A percentile compares a stretch with the other conserved stretches of the same genome.
phyloP scores from a whole-genome alignment of 177 flowering plant genomes.

The Vitis hybrid region DNA sequence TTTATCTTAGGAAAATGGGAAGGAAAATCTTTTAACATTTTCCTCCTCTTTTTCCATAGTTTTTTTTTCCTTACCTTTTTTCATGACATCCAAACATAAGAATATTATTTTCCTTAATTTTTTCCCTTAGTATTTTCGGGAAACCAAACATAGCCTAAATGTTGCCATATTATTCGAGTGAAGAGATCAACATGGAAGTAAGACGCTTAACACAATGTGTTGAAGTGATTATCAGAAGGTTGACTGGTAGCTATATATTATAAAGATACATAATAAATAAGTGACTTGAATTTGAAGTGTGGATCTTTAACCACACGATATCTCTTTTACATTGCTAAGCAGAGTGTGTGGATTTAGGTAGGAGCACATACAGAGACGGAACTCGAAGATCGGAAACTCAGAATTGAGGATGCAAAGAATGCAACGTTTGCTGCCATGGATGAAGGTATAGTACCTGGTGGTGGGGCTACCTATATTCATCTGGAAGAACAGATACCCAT shows the following conservation, averaged over 20 bases:
- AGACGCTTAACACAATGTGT: no score
- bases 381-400: conserved; percentile 85
- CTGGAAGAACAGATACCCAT: conserved; percentile 51
- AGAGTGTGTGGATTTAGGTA: conserved; percentile 47
- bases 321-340: not conserved
- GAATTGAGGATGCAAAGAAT: conserved; percentile 91
- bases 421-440: conserved; percentile 89
- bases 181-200: no score
- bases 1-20: no score
- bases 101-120: no score
- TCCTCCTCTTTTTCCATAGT: no score
- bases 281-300: not conserved
- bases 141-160: no score
- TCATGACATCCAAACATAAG: no score
- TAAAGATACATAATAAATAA: not conserved
- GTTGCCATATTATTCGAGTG: no score
- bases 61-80: no score
- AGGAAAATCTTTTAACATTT: no score
- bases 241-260: not conserved
- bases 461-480: conserved; percentile 80
- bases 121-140: no score
- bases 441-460: conserved; percentile 96
- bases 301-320: not conserved
- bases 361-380: conserved; percentile 93
- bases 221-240: no score